Evolutionary conservation across 2,329 filamentous ascomycete genomes (phyloP), one percentile per base, ranked within the genome.

Genomic region (Alternaria alternata): DNA sequence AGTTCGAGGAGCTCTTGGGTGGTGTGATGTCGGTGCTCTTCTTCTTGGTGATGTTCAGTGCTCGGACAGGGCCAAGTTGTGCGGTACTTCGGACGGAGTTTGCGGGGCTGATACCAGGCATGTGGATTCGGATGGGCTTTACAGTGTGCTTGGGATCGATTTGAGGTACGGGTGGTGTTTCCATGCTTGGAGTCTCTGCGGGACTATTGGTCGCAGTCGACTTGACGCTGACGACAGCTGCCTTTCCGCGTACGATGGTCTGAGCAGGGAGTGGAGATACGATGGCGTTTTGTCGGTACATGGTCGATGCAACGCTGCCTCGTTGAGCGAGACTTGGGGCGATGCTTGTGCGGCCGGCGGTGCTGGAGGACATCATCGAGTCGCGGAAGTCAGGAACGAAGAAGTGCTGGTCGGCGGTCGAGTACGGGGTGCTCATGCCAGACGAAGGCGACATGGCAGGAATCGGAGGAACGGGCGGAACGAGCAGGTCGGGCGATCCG

Each of bases 391-490:
- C 93, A 61, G 94, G 94, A 69, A 96, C 90, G 78, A 97, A 97
- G 85, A 96, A 97, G 75, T 96, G 92, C 73, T 95, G 91, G 62
- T 96, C 92, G 22, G 73, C 71, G 59, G 79, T 86, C 56, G 86
- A 86, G 64, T 84, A 84, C 1, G 88, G 88, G 57, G 81, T 87
- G 71, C 81, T 84, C 61, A 83, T 81, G 60, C 85, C 84, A 12
- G 89, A 87, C 56, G 88, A 83, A 39, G 86, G 78, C 52, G 78
- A 80, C 61, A 82, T 82, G 43, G 83, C 81, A 47, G 95, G 94
- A 63, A 98, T 93, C 16, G 94, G 93, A 42, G 95, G 95, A 5
- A 99, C 94, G 0, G 94, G 94, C n/a, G 94, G 93, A 5, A 96
- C 91, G 51, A 94, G 86, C 20, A 93, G 82, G 39, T 88, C 89